phyloP scores from a whole-genome alignment of 441 rosid genomes.

The Aleurites moluccanus region DNA sequence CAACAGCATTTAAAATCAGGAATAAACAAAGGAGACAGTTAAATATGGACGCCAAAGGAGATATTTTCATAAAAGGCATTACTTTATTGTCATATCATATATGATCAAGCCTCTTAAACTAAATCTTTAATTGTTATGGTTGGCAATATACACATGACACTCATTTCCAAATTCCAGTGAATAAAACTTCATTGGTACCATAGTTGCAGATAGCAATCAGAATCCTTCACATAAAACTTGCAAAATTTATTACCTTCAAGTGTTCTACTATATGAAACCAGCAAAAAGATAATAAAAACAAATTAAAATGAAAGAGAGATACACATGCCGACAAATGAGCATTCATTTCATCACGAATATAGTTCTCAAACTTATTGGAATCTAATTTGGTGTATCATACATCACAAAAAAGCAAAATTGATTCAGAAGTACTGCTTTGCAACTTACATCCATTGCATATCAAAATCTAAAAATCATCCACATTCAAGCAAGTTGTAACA shows the following conservation, averaged over 20 bases:
- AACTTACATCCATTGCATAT: background rate
- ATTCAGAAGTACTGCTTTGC: conserved; percentile 2
- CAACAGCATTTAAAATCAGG: background rate
- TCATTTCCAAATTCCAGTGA: background rate
- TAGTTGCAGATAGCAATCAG: background rate
- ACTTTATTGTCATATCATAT: background rate
- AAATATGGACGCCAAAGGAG: background rate
- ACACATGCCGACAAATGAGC: no score
- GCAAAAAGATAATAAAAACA: background rate
- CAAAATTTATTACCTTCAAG: background rate
- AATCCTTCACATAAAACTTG: background rate
- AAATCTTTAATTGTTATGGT: background rate
- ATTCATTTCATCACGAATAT: background rate
- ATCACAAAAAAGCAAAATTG: background rate
- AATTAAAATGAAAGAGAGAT: background rate
- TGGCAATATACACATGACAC: background rate
- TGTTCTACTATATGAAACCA: background rate
- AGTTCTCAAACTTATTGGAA: background rate
- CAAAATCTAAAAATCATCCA: background rate
- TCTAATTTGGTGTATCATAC: background rate
- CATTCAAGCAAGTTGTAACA: conserved; percentile 11
- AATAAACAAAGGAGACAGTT: background rate
- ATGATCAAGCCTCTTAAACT: conserved; percentile 1
- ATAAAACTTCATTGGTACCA: background rate
- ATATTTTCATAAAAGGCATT: background rate